Evolutionary conservation across 2,329 filamentous ascomycete species (phyloP).

Genomic region (Colletotrichum acutatum): DNA sequence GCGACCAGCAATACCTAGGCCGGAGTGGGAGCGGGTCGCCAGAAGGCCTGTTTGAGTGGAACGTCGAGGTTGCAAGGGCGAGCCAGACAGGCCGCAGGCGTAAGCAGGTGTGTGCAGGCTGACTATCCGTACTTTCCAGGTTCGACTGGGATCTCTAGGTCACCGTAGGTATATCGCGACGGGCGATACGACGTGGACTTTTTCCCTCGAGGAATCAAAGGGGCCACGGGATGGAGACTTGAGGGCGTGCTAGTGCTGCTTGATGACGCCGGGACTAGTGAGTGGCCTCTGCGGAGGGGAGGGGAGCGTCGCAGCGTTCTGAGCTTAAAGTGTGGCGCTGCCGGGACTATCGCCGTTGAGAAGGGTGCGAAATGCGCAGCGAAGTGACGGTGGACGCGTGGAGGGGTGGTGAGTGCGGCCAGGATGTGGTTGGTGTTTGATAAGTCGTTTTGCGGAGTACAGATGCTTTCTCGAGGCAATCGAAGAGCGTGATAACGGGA

Average conservation of each 20-base stretch:
- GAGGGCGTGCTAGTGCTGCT: background rate
- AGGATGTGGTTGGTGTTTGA: background rate
- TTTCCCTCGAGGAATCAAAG: background rate
- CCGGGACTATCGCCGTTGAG: slow-evolving; percentile 22
- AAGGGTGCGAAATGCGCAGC: background rate
- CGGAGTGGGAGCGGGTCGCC: background rate
- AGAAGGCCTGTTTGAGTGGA: background rate
- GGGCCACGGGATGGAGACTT: background rate
- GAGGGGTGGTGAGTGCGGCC: background rate
- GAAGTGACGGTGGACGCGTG: background rate
- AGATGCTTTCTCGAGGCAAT: background rate
- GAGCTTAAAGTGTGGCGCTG: slow-evolving; percentile 30
- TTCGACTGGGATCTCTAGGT: background rate
- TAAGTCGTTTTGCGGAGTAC: background rate
- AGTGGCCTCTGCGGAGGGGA: slow-evolving; percentile 7
- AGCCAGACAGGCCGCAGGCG: background rate
- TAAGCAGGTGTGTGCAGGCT: background rate
- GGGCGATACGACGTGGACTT: background rate
- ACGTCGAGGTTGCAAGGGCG: background rate
- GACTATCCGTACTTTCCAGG: background rate
- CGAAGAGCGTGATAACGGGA: background rate
- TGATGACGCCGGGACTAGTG: background rate
- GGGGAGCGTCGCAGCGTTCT: slow-evolving; percentile 22
- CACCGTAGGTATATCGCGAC: background rate
- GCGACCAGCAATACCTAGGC: background rate